A percentile compares a stretch with the other conserved stretches of the same genome.
These are phyloP conservation scores for Aspergillus leporis DNA, from an alignment of 495 filamentous ascomycete species.

Conservation along the genomic window DNA sequence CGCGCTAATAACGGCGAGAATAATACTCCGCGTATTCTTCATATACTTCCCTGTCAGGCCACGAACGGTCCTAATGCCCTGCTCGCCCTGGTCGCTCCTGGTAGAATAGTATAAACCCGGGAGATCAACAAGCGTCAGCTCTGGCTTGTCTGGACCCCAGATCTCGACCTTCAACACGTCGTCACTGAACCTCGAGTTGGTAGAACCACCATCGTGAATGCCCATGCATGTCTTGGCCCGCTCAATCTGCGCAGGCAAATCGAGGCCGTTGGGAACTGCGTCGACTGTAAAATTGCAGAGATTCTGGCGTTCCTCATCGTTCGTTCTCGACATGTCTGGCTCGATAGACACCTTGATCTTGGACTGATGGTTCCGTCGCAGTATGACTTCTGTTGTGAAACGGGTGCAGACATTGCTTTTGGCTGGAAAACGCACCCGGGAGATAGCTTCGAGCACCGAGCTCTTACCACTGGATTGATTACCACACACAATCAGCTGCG, in stretches of 20 bases:
- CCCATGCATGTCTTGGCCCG: constrained; percentile 54
- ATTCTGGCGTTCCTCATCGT: constrained; percentile 15
- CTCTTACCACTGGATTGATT: constrained; percentile 73
- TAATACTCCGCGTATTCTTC: constrained; percentile 54
- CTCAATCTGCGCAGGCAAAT: constrained; percentile 44
- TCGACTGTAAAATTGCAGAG: constrained; percentile 15
- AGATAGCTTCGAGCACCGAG: constrained; percentile 73
- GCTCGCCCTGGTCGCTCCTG: constrained; percentile 31
- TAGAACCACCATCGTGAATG: constrained; percentile 20
- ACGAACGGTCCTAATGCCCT: constrained; percentile 46
- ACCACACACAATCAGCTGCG: constrained; percentile 72
- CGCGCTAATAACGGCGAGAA: constrained; percentile 62
- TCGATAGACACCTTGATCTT: constrained; percentile 47
- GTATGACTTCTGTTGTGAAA: constrained; percentile 65
- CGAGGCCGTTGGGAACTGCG: constrained; percentile 22
- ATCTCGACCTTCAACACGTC: constrained; percentile 68
- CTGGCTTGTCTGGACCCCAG: constrained; percentile 54
- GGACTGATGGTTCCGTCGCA: constrained; percentile 32
- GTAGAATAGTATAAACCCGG: constrained; percentile 58
- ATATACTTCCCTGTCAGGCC: constrained; percentile 61
- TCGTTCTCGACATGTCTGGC: constrained; percentile 28
- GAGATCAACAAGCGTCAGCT: constrained; percentile 68
- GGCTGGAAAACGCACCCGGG: constrained; percentile 65
- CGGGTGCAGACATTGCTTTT: constrained; percentile 65
- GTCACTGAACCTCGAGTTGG: constrained; percentile 49